phyloP scores from a whole-genome alignment of 352 stramenopile species.

The Elongisporangium anandrum region DNA sequence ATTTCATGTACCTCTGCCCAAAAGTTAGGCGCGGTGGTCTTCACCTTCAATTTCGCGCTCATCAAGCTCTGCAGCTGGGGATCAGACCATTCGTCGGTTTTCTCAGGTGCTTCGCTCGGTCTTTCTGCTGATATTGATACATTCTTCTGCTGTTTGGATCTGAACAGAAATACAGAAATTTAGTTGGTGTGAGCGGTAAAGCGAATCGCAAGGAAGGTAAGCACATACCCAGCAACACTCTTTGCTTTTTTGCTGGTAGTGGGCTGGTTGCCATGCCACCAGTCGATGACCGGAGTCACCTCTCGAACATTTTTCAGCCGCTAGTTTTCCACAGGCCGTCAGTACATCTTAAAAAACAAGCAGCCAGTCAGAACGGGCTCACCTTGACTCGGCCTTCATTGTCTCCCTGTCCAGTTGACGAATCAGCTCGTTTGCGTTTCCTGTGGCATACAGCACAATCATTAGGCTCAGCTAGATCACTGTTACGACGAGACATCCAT shows the following conservation, averaged over 20 bases:
- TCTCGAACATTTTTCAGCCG: not conserved
- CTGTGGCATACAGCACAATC: not conserved
- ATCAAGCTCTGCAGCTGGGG: constrained; percentile 45
- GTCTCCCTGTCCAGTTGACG: not conserved
- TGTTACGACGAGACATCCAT: not conserved
- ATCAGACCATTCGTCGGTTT: constrained; percentile 38
- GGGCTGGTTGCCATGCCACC: constrained; percentile 36
- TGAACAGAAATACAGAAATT: too few species aligned
- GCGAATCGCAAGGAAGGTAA: too few species aligned
- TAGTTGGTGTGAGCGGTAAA: too few species aligned
- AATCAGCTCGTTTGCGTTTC: not conserved
- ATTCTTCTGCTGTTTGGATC: not conserved
- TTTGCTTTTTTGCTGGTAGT: constrained; percentile 1
- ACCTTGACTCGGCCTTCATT: not conserved
- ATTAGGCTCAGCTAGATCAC: not conserved
- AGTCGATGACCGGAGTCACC: constrained; percentile 35
- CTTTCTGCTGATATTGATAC: not conserved
- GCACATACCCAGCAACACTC: too few species aligned
- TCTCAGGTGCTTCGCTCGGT: not conserved
- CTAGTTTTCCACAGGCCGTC: not conserved
- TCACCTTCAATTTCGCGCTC: constrained; percentile 54
- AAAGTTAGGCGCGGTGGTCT: constrained; percentile 58
- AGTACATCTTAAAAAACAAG: not conserved
- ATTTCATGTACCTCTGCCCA: constrained; percentile 40
- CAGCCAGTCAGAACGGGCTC: not conserved